These are phyloP conservation scores for Colletotrichum tamarilloi DNA, from an alignment of 2,329 filamentous ascomycete species.

Conservation along the genomic window DNA sequence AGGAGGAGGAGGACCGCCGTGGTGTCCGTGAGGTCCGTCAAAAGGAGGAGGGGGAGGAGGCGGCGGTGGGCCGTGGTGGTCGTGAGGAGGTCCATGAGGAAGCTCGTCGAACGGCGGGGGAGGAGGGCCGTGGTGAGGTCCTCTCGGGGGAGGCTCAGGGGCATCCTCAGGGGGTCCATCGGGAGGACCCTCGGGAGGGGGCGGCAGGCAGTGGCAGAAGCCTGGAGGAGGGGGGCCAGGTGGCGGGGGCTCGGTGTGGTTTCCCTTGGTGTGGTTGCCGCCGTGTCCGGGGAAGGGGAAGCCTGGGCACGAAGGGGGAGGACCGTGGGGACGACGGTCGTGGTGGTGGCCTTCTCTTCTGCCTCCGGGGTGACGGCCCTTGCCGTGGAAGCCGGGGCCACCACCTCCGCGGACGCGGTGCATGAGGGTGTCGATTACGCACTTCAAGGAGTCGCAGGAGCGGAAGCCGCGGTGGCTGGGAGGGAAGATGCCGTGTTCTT, in stretches of 20 bases:
- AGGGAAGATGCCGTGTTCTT: conserved; percentile 45
- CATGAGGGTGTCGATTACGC: conserved; percentile 53
- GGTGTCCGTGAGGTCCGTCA: not conserved
- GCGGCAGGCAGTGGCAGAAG: conserved; percentile 44
- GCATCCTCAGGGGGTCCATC: conserved; percentile 3
- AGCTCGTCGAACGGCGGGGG: conserved; percentile 33
- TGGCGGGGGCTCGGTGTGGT: conserved; percentile 38
- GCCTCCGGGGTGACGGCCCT: not conserved
- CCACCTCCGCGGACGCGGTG: conserved; percentile 51
- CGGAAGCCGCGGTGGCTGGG: conserved; percentile 36
- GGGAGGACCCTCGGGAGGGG: conserved; percentile 38
- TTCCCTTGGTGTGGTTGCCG: conserved; percentile 41
- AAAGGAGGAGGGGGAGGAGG: conserved; percentile 20
- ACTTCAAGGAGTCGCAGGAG: conserved; percentile 55
- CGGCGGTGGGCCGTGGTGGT: conserved; percentile 37
- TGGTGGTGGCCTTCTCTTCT: not conserved
- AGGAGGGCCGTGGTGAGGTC: conserved; percentile 42
- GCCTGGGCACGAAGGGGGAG: conserved; percentile 38
- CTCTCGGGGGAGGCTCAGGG: conserved; percentile 38
- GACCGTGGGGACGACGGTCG: not conserved
- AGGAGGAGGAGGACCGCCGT: conserved; percentile 18
- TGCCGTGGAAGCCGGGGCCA: conserved; percentile 40
- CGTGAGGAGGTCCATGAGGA: conserved; percentile 34
- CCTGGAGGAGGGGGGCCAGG: conserved; percentile 38
- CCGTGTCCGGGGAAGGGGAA: conserved; percentile 31